Conservation (phyloP, 2,329 filamentous ascomycete genomes). For the Colletotrichum truncatum region DNA sequence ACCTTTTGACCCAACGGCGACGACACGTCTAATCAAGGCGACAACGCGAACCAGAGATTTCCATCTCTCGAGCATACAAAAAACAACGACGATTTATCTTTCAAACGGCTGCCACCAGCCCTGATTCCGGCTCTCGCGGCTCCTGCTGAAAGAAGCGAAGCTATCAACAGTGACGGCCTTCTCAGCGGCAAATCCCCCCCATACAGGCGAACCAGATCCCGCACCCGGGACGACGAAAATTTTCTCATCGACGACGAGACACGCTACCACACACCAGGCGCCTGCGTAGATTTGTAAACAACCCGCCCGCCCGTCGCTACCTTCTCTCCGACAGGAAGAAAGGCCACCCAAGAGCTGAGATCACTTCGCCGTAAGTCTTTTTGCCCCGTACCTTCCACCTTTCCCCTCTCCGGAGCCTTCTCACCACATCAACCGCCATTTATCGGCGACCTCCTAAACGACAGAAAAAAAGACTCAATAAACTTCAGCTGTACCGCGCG, state of each 20-base stretch:
- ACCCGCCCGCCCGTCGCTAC: constrained; percentile 4
- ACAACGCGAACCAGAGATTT: constrained; percentile 27
- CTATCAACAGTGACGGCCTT: constrained; percentile 29
- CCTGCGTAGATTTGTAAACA: constrained; percentile 16
- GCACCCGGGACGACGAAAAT: constrained; percentile 27
- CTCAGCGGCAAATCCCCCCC: constrained; percentile 24
- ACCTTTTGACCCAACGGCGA: constrained; percentile 28
- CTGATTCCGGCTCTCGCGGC: constrained; percentile 9
- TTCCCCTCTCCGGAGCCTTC: constrained; percentile 19
- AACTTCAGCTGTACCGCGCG: neutral
- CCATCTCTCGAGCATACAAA: constrained; percentile 9
- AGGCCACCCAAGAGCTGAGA: constrained; percentile 31
- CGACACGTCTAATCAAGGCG: constrained; percentile 30
- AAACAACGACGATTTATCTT: constrained; percentile 20
- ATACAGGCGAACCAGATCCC: constrained; percentile 31
- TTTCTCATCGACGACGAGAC: constrained; percentile 25
- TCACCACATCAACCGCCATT: constrained; percentile 3
- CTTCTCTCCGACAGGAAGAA: constrained; percentile 23
- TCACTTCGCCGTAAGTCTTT: constrained; percentile 31
- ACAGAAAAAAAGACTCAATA: neutral
- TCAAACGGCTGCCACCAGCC: constrained; percentile 5
- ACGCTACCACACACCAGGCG: constrained; percentile 6
- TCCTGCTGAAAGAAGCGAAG: constrained; percentile 26
- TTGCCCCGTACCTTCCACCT: neutral
- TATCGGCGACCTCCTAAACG: neutral